Evolutionary conservation across 768 basidiomycete species (phyloP), one percentile per base, ranked within the genome.

Genomic region (Strobilomyces echinocephalus): DNA sequence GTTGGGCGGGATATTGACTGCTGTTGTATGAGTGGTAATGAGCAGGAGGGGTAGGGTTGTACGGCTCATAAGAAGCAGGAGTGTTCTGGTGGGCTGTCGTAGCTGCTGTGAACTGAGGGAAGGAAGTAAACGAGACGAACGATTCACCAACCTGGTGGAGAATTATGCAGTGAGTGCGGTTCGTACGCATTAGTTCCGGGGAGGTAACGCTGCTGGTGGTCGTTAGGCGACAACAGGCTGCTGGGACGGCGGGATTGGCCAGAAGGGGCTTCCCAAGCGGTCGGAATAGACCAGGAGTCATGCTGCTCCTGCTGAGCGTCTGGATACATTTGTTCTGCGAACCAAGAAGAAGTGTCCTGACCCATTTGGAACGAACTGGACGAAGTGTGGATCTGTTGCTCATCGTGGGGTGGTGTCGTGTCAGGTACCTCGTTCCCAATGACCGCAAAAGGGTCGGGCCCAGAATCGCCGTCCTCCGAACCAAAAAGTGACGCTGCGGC

Each of bases 401-500:
- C 64, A 48, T 65, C 57, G 38, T 55, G 57, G 54, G 62, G 46
- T 56, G 63, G 59, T 54, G 65, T 63, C 55, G 72, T 67, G 64
- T 68, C 62, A 45, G 63, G 59, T 47, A 59, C 57, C 53, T 69
- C 65, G 55, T 73, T 69, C 43, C 81, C 83, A 56, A 85, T 75
- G 50, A 76, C 72, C 56, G 84, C 79, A 72, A 87, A 87, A 49
- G 80, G 80, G 71, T 88, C 85, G 31, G 78, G 74, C 16, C 72
- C 73, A 47, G 80, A 63, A 64, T 88, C 85, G 35, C 58, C 60
- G 31, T 80, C 80, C 49, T 80, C 79, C 48, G 79, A 71, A 56
- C 83, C 87, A 75, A 92, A 92, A 43, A 92, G 84, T 53, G 87
- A 84, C 48, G 88, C 85, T 34, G 90, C 90, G 60, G 87, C 83